These are phyloP conservation scores for Onygena corvina DNA, from an alignment of 2,329 filamentous ascomycete species.

Conservation along the genomic window DNA sequence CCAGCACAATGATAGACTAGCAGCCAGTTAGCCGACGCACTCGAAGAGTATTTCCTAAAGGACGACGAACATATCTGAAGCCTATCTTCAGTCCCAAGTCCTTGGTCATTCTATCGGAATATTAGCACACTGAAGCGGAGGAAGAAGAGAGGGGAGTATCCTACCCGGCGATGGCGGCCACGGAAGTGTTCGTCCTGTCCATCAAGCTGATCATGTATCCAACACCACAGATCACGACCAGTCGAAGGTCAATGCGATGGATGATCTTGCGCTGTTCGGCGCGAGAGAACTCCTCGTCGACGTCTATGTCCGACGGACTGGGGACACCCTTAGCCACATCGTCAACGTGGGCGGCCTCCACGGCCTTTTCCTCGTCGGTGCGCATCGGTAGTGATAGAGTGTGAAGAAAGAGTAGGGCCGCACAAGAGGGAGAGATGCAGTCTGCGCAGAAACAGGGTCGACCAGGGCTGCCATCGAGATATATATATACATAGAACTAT, in stretches of 20 bases:
- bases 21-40: conserved; percentile 1
- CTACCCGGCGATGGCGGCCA: conserved; percentile 56
- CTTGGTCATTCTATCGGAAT: conserved; percentile 16
- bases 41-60: neutral
- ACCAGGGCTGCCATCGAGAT: too few species aligned
- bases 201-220: conserved; percentile 67
- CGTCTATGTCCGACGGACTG: conserved; percentile 11
- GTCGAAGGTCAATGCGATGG: conserved; percentile 53
- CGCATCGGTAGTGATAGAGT: conserved; percentile 7
- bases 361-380: conserved; percentile 13
- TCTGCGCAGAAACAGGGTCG: too few species aligned
- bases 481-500: too few species aligned
- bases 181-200: conserved; percentile 66
- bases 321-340: neutral
- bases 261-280: conserved; percentile 57
- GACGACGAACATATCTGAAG: conserved; percentile 18
- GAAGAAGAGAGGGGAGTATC: neutral
- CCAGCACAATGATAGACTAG: conserved; percentile 51
- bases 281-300: conserved; percentile 37
- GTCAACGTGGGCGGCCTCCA: conserved; percentile 9
- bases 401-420: neutral
- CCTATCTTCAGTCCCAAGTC: conserved; percentile 22
- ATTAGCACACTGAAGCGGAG: neutral
- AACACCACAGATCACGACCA: conserved; percentile 49
- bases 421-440: too few species aligned